phyloP scores from a whole-genome alignment of 768 basidiomycete species.

The Psilocybe azurescens region DNA sequence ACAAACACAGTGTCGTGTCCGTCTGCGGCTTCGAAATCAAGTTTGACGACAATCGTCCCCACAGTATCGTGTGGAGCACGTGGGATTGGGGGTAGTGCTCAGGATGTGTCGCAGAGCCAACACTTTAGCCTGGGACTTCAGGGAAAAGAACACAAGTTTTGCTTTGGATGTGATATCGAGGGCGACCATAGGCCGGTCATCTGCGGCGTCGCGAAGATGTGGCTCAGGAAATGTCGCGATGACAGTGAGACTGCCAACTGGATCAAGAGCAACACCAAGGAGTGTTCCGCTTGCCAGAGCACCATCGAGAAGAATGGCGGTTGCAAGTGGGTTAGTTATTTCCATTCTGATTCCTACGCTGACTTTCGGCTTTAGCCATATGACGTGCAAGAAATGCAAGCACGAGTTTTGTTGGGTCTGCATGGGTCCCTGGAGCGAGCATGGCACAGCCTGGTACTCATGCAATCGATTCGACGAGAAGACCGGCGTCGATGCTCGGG shows the following conservation, averaged over 20 bases:
- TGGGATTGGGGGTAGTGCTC: conserved; percentile 42
- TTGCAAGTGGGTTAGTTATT: conserved; percentile 83
- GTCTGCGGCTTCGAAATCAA: conserved; percentile 74
- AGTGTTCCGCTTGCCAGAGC: conserved; percentile 93
- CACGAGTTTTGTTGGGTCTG: conserved; percentile 99
- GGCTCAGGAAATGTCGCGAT: conserved; percentile 97
- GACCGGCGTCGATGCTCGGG: conserved; percentile 84
- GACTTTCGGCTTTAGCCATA: conserved; percentile 67
- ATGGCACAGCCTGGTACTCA: conserved; percentile 97
- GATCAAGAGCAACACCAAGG: conserved; percentile 99
- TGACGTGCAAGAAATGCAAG: conserved; percentile 99
- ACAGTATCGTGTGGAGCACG: conserved; percentile 84
- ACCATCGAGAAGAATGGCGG: conserved; percentile 99
- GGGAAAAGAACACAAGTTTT: conserved; percentile 77
- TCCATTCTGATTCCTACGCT: conserved; percentile 11
- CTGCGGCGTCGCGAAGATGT: conserved; percentile 87
- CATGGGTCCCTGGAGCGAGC: conserved; percentile 98
- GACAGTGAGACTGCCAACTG: conserved; percentile 99
- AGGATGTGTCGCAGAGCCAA: conserved; percentile 37
- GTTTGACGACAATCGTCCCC: conserved; percentile 82
- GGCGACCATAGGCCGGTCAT: conserved; percentile 92
- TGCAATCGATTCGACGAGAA: conserved; percentile 98
- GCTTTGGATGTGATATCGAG: conserved; percentile 92
- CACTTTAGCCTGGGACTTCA: conserved; percentile 31
- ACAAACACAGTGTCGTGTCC: conserved; percentile 93